These are phyloP conservation scores for Chaetomium cochliodes DNA, from an alignment of 495 filamentous ascomycete species.

Conservation along the genomic window DNA sequence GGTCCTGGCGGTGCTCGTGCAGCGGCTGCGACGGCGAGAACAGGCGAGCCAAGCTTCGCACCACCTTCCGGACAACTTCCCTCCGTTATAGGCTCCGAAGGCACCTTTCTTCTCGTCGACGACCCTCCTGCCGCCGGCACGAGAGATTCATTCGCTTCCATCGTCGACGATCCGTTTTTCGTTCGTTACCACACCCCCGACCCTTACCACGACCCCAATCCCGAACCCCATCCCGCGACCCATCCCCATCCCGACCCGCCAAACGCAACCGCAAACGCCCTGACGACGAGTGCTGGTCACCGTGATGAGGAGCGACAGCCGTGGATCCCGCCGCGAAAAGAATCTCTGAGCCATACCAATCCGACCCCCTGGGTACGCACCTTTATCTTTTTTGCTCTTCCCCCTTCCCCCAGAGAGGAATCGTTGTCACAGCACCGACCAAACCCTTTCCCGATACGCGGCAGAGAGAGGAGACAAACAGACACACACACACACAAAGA, in stretches of 20 bases:
- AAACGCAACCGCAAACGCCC: constrained; percentile 13
- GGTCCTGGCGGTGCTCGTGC: constrained; percentile 2
- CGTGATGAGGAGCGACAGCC: constrained; percentile 39
- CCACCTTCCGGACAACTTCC: constrained; percentile 19
- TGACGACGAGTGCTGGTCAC: constrained; percentile 23
- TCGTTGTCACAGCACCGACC: not conserved
- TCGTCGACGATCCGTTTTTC: constrained; percentile 51
- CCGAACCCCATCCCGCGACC: not conserved
- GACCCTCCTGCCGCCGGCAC: constrained; percentile 26
- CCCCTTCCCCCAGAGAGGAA: not conserved
- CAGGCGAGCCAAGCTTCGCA: constrained; percentile 18
- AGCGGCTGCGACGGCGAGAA: constrained; percentile 14
- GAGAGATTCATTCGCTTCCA: constrained; percentile 47
- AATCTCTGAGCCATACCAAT: constrained; percentile 38
- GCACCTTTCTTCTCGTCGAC: constrained; percentile 37
- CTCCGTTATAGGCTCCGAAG: constrained; percentile 25
- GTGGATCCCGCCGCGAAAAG: constrained; percentile 44
- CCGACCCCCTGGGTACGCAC: constrained; percentile 40
- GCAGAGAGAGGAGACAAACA: not conserved
- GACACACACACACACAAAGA: not conserved
- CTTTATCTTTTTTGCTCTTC: constrained; percentile 5
- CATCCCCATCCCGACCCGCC: not conserved
- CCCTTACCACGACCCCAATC: constrained; percentile 6
- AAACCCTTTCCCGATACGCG: not conserved
- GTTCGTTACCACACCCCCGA: constrained; percentile 31